A percentile compares a stretch with the other conserved stretches of the same genome.
Evolutionary conservation across 73 alveolate species (phyloP).

Genomic region (Diophrys appendiculata): DNA sequence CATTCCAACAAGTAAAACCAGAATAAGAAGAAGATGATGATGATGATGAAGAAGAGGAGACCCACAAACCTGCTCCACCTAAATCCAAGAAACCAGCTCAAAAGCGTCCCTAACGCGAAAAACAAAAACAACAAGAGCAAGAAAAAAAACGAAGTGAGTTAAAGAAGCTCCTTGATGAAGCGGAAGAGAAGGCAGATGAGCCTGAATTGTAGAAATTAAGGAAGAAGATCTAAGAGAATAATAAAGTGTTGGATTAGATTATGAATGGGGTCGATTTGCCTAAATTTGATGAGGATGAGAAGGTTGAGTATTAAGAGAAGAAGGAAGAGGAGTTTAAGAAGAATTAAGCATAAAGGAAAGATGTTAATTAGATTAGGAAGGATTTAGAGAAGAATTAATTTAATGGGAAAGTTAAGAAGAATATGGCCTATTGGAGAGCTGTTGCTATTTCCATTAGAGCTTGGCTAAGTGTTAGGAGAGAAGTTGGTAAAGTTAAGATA

Average conservation of each 20-base stretch:
- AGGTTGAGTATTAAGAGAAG: slow-evolving; percentile 2
- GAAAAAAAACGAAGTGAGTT: not conserved
- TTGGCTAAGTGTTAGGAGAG: not conserved
- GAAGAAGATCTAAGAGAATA: slow-evolving; percentile 6
- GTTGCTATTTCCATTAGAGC: not conserved
- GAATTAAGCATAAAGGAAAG: not conserved
- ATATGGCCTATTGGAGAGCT: not conserved
- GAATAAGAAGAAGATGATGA: not conserved
- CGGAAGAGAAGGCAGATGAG: not conserved
- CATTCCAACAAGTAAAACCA: not conserved
- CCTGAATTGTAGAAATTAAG: not conserved
- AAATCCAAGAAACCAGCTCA: not conserved
- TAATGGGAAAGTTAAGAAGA: slow-evolving; percentile 12
- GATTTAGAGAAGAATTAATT: not conserved
- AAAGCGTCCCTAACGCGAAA: not conserved
- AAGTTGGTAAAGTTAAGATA: slow-evolving; percentile 12
- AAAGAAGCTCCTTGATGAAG: not conserved
- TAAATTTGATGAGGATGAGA: slow-evolving; percentile 13
- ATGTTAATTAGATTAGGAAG: not conserved
- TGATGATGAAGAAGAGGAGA: not conserved
- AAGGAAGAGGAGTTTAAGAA: slow-evolving; percentile 11
- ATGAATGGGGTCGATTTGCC: slow-evolving; percentile 13
- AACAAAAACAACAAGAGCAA: not conserved
- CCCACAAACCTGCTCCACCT: too few species aligned
- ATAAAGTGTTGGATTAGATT: not conserved